Evolutionary conservation across 306 rosid genomes (phyloP), one percentile per base, ranked within the genome.

Genomic region (Mimosa pudica): DNA sequence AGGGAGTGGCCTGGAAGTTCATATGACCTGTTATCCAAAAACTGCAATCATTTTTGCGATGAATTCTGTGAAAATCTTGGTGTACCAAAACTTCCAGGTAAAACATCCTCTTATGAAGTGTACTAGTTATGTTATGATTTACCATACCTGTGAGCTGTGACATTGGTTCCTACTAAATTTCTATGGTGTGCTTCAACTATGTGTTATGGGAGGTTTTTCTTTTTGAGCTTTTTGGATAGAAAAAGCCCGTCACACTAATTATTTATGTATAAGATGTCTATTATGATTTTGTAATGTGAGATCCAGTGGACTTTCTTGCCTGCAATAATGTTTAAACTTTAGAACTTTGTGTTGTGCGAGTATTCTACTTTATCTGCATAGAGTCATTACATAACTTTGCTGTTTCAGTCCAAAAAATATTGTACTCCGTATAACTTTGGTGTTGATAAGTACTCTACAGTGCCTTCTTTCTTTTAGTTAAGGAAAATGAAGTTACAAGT

Each of bases 41-140:
- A 96, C 85, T 96, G 99, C 90, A 96, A 96, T 80, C 99, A 93
- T 89, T 96, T 96, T 66, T 96, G 99, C 81, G 98, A 96, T 84
- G 97, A 91, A 85, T 85, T 91, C 79, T 96, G 97, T 71, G 99
- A 93, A 77, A 88, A 76, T 87, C 96, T 96, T 74, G 96, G 73
- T 69, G 99, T 93, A 51, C 91, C 89, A 75, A 96, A 89, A 79
- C 97, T 96, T 87, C 99, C 99, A 83, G 99, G 99, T 96, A 85
- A 70, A 83, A 70, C 73, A 13, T 61, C 41, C 42, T 55, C 68
- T 67, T 76, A 69, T 57, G 33, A 47, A 10, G 46, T 20, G 41
- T 55, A 74, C 38, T 33, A 74, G 48, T 20, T 60, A n/a, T 55
- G 8, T 47, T 76, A 57, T 41, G 44, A 57, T 64, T 58, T 79